Evolutionary conservation across 176 grass and related monocot species (phyloP).

Genomic region (Themeda triandra): DNA sequence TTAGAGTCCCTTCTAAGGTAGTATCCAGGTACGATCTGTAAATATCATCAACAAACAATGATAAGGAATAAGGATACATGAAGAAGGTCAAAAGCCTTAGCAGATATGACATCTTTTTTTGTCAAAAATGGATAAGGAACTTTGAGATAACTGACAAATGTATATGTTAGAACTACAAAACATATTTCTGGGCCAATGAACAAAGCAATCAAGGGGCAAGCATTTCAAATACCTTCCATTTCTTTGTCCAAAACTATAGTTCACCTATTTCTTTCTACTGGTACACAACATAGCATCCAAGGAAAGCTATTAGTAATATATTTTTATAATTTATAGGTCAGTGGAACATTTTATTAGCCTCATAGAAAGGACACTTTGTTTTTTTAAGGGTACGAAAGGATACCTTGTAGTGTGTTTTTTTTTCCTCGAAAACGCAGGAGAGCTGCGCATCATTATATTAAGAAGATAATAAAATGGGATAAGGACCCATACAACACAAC

Average conservation of each 20-base stretch:
- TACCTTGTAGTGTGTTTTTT: too few relatives aligned
- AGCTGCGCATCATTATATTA: too few relatives aligned
- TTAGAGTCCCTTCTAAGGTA: constrained; percentile 68
- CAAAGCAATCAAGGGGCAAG: background rate
- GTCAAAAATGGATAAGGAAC: background rate
- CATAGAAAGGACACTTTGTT: background rate
- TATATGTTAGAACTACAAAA: background rate
- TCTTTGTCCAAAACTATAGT: background rate
- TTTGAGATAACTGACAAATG: background rate
- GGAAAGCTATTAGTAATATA: background rate
- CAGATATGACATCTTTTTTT: background rate
- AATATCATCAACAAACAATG: constrained; percentile 27
- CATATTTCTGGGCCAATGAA: background rate
- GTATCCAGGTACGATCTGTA: constrained; percentile 90
- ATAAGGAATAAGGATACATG: constrained; percentile 1
- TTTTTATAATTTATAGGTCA: background rate
- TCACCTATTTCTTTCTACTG: constrained; percentile 17
- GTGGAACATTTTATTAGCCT: background rate
- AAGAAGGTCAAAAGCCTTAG: background rate
- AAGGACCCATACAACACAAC: too few relatives aligned
- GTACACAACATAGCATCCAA: background rate
- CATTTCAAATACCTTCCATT: background rate
- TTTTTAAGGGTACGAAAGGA: background rate
- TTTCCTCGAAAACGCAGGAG: too few relatives aligned
- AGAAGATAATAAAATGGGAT: too few relatives aligned